Conservation (phyloP, 176 grass and related monocot genomes). For the Sorghum bicolor region DNA sequence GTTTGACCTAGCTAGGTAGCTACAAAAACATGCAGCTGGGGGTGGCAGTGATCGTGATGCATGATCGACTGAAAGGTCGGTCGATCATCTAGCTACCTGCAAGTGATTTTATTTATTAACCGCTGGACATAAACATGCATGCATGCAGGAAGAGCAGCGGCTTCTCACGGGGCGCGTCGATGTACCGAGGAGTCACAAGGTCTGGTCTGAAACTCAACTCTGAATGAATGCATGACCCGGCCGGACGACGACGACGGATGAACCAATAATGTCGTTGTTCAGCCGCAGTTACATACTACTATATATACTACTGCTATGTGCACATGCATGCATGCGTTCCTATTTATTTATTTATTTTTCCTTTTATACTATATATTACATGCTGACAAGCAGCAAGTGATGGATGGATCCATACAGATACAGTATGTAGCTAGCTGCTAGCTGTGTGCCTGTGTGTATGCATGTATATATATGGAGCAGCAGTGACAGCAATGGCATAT, state of each 20-base stretch:
- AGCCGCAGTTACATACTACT: too few relatives aligned
- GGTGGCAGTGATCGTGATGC: background rate
- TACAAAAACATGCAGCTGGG: too few relatives aligned
- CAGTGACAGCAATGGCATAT: background rate
- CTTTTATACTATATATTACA: background rate
- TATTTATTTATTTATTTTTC: background rate
- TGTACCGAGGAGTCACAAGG: conserved; percentile 98
- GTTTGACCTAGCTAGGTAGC: background rate
- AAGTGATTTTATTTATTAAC: background rate
- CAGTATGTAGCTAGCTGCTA: background rate
- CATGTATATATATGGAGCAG: background rate
- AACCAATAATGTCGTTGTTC: too few relatives aligned
- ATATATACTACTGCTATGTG: too few relatives aligned
- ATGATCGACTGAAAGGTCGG: background rate
- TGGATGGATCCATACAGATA: background rate
- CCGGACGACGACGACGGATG: background rate
- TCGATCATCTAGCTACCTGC: background rate
- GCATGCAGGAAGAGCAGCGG: conserved; percentile 88
- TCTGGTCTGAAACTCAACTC: background rate
- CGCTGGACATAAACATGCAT: background rate
- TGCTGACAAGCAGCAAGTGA: background rate
- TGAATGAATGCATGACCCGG: background rate
- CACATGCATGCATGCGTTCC: background rate
- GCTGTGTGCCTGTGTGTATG: background rate
- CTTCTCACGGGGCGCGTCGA: conserved; percentile 89